Evolutionary conservation across 2,329 filamentous ascomycete species (phyloP).

Genomic region (Talaromyces pinophilus): DNA sequence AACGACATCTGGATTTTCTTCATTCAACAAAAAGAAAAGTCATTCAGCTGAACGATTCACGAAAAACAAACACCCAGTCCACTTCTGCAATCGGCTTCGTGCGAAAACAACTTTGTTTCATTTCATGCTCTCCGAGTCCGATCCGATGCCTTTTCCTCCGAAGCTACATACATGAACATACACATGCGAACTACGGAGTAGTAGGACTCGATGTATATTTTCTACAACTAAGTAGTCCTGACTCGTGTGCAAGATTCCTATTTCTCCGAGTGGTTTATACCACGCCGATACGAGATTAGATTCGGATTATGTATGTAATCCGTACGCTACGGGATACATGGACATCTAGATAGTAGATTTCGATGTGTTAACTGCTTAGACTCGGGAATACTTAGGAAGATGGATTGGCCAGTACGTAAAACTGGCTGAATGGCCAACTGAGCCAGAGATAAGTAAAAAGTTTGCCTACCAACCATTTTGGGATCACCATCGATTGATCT

Average conservation of each 20-base stretch:
- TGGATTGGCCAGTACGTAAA: neutral
- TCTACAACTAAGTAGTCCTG: neutral
- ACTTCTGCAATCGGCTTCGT: neutral
- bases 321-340: neutral
- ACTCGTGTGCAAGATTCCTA: neutral
- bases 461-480: neutral
- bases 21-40: too few relatives aligned
- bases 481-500: neutral
- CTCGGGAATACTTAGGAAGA: neutral
- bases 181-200: neutral
- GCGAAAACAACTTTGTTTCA: neutral
- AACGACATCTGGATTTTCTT: neutral
- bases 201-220: neutral
- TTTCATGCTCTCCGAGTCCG: slow-evolving; percentile 12
- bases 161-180: neutral
- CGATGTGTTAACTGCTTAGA: neutral
- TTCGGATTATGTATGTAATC: neutral
- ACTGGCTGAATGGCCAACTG: neutral
- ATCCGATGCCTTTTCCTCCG: slow-evolving; percentile 6
- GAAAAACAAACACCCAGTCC: neutral
- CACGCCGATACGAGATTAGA: neutral
- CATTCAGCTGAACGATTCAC: neutral
- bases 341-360: too few relatives aligned
- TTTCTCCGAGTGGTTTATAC: neutral
- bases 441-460: neutral